These are phyloP conservation scores for Limtongia smithiae DNA, from an alignment of 805 yeast genomes.

Conservation along the genomic window DNA sequence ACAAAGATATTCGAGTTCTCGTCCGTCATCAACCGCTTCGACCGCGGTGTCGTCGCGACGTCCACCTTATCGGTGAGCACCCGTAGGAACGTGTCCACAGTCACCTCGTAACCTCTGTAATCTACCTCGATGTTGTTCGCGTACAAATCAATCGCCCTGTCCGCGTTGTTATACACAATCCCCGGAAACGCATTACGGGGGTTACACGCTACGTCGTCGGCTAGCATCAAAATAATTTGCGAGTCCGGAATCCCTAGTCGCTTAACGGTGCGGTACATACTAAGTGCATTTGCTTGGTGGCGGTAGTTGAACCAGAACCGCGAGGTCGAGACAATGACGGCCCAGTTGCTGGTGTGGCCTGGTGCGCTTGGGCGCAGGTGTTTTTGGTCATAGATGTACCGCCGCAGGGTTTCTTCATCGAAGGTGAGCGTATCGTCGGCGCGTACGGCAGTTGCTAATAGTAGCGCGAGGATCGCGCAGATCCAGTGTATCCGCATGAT, in stretches of 20 bases:
- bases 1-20: conserved; percentile 91
- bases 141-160: conserved; percentile 85
- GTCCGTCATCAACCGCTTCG: conserved; percentile 85
- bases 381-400: conserved; percentile 1
- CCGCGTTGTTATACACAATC: conserved; percentile 89
- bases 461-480: too few species aligned
- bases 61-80: conserved; percentile 94
- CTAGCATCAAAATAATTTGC: conserved; percentile 90
- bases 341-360: conserved; percentile 33
- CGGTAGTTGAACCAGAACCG: conserved; percentile 98
- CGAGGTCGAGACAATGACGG: conserved; percentile 92
- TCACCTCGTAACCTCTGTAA: conserved; percentile 95
- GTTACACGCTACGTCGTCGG: conserved; percentile 96
- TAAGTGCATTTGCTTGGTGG: conserved; percentile 93
- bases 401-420: conserved; percentile 1
- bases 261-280: conserved; percentile 93
- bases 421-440: too few species aligned
- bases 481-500: too few species aligned
- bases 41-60: conserved; percentile 77
- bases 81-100: conserved; percentile 94
- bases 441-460: too few species aligned
- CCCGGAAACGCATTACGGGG: conserved; percentile 96
- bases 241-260: conserved; percentile 97
- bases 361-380: not conserved
- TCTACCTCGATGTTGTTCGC: conserved; percentile 96